These are phyloP conservation scores for Fagopyrum homotropicum DNA, from an alignment of 148 eudicot species.

Conservation along the genomic window DNA sequence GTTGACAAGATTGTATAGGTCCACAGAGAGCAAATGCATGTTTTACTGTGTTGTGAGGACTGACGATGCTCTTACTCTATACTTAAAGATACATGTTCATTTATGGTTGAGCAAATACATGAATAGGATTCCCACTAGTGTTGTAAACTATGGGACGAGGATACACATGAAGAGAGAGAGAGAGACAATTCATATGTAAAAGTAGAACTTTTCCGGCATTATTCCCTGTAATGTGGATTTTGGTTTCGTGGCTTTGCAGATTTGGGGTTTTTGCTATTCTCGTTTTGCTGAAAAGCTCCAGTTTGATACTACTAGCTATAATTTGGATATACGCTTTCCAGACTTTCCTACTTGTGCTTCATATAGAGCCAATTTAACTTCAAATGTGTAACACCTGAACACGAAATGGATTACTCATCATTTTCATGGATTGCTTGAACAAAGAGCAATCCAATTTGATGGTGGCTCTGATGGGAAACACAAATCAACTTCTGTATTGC, in stretches of 20 bases:
- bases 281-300: neutral
- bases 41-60: constrained; percentile 9
- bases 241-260: neutral
- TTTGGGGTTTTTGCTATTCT: neutral
- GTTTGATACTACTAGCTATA: neutral
- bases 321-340: too few species aligned
- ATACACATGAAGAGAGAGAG: constrained; percentile 2
- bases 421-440: too few species aligned
- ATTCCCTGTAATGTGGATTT: neutral
- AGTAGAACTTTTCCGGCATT: neutral
- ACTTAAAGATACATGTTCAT: neutral
- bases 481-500: too few species aligned
- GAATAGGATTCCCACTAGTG: neutral
- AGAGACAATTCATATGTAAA: neutral
- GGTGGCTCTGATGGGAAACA: too few species aligned
- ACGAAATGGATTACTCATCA: too few species aligned
- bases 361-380: too few species aligned
- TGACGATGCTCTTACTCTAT: neutral
- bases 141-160: constrained; percentile 3
- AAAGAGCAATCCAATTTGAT: too few species aligned
- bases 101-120: neutral
- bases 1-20: constrained; percentile 28
- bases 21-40: constrained; percentile 16
- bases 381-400: too few species aligned
- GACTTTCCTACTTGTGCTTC: too few species aligned